phyloP scores from a whole-genome alignment of 176 grass and related monocot genomes.

The Carex scoparia region DNA sequence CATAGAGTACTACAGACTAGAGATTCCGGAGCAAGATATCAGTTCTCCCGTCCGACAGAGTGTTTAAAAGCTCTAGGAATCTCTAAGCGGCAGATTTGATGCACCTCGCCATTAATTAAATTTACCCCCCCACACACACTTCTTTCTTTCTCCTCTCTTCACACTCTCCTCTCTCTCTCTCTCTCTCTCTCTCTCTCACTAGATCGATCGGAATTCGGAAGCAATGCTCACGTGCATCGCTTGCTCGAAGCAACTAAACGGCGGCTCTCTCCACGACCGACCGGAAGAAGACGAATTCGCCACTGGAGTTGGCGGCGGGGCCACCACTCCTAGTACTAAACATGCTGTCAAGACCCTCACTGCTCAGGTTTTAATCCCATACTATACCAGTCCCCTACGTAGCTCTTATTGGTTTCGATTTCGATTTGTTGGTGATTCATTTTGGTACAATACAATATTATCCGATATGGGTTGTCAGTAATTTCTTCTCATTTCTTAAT shows the following conservation, averaged over 20 bases:
- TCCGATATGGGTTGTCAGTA: background rate
- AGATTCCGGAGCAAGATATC: background rate
- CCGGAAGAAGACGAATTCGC: slow-evolving; percentile 42
- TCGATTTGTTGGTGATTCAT: background rate
- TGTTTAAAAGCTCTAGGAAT: slow-evolving; percentile 26
- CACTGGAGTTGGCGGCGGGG: slow-evolving; percentile 4
- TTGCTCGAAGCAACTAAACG: slow-evolving; percentile 74
- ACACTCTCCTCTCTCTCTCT: background rate
- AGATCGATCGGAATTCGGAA: background rate
- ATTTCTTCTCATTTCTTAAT: background rate
- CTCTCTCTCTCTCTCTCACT: background rate
- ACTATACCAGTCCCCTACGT: background rate
- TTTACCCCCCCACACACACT: background rate
- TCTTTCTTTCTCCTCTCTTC: slow-evolving; percentile 6
- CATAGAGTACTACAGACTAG: background rate
- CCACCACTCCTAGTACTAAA: slow-evolving; percentile 57
- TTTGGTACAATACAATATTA: background rate
- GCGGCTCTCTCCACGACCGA: slow-evolving; percentile 43
- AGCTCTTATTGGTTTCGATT: background rate
- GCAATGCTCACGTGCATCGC: slow-evolving; percentile 96
- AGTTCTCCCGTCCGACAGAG: slow-evolving; percentile 12
- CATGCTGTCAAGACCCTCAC: slow-evolving; percentile 93
- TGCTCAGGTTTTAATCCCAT: slow-evolving; percentile 50
- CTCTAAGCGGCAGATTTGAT: slow-evolving; percentile 27
- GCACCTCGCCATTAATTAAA: slow-evolving; percentile 19